These are phyloP conservation scores for Cylindrotheca fusiformis DNA, from an alignment of 108 stramenopile species.

Conservation along the genomic window DNA sequence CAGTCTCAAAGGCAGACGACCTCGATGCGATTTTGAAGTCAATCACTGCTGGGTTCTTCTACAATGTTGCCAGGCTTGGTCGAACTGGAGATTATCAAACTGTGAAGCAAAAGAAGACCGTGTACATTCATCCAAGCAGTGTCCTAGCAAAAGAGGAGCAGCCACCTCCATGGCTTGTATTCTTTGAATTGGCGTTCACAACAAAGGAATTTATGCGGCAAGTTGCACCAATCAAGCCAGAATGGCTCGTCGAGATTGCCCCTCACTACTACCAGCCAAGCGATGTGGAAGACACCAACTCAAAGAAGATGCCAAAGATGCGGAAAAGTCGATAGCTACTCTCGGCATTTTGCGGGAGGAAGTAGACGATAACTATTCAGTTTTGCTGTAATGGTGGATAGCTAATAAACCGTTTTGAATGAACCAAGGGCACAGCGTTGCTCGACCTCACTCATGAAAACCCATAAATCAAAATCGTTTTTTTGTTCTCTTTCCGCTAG, in stretches of 20 bases:
- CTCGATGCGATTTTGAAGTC: conserved; percentile 86
- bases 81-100: conserved; percentile 94
- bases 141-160: conserved; percentile 91
- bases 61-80: conserved; percentile 91
- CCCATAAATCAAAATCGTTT: conserved; percentile 39
- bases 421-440: neutral
- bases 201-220: conserved; percentile 99
- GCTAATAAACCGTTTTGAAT: neutral
- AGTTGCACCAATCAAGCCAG: conserved; percentile 90
- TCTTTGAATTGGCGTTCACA: conserved; percentile 96
- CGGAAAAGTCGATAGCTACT: too few relatives aligned
- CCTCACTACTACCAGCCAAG: conserved; percentile 96
- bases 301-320: conserved; percentile 73
- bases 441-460: neutral
- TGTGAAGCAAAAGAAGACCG: conserved; percentile 92
- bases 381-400: too few relatives aligned
- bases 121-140: conserved; percentile 96
- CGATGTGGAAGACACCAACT: conserved; percentile 86
- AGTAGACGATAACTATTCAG: too few relatives aligned
- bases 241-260: conserved; percentile 96
- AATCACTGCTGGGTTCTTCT: conserved; percentile 98
- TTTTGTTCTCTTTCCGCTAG: conserved; percentile 37
- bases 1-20: conserved; percentile 56
- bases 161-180: conserved; percentile 91
- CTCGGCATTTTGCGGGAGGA: too few relatives aligned